Base-by-base conservation (phyloP, 441 rosid genomes). In the Iberis amara region DNA sequence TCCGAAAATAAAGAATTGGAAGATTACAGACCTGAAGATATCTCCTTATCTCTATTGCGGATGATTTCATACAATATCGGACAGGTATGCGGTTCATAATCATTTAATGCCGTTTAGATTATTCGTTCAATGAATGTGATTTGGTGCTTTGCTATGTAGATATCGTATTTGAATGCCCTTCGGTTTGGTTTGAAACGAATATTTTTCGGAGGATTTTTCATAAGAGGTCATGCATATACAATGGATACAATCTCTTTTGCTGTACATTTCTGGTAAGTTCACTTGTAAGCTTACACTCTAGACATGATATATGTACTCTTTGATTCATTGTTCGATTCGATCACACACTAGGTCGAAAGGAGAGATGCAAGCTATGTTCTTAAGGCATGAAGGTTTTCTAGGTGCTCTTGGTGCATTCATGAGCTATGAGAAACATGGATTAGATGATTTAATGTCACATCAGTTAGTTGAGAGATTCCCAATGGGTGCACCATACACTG, bases 361-460 rank as follows among this genome's bases (percentile, higher is more conserved):
- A 40, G 88, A 85, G 64, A 86, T 86, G 63, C 83, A 89, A 65
- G 99, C 97, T 68, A 89, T 94, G 96, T 94, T 89, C 76, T 72
- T 94, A 70, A 81, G 97, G 58, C 99, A 89, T 65, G 99, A 94
- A 87, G 99, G 97, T 8, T 94, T 94, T 73, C 68, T 89, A 51
- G 99, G 99, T 56, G 99, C 97, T 55, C 54, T 94, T 59, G 99
- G 99, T 62, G 97, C 99, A 44, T 94, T 94, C 73, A 94, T 87
- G 99, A 89, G 99, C 80, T 83, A 94, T 47, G 97, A 94, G 68
- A 89, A 80, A 75, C 99, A 87, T 15, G 89, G 99, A 35, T 83
- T 94, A 46, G 97, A 87, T 78, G 94, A 82, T 76, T 75, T 89
- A 73, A 82, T 78, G 96, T 94, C 82, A 39, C 97, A 94, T 82